A percentile compares a stretch with the other conserved stretches of the same genome.
Conservation (phyloP, 2,329 filamentous ascomycete genomes). For the Bipolaris oryzae region DNA sequence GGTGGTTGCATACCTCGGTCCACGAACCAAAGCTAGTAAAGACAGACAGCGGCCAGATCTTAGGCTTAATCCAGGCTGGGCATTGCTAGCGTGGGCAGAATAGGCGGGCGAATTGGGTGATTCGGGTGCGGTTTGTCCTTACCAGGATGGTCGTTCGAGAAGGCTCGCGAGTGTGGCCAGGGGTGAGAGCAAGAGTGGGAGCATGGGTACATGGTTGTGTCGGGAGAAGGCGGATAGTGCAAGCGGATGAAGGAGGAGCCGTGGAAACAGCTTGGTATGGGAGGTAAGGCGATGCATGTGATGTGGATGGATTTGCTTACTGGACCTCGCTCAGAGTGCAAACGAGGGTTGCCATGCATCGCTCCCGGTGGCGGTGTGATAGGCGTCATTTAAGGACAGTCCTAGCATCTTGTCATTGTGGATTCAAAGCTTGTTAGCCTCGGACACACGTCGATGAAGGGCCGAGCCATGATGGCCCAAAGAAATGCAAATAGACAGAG, state of each 20-base stretch:
- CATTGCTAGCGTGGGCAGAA: slow-evolving; percentile 7
- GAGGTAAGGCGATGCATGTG: slow-evolving; percentile 23
- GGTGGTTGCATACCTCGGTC: slow-evolving; percentile 2
- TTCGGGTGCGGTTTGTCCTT: slow-evolving; percentile 23
- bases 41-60: slow-evolving; percentile 28
- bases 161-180: slow-evolving; percentile 21
- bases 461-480: slow-evolving; percentile 22
- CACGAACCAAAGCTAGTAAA: slow-evolving; percentile 8
- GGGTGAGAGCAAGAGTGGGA: not conserved
- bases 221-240: slow-evolving; percentile 2
- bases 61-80: slow-evolving; percentile 43
- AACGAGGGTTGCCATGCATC: slow-evolving; percentile 22
- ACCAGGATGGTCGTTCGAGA: slow-evolving; percentile 38
- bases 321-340: slow-evolving; percentile 9
- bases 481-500: slow-evolving; percentile 12
- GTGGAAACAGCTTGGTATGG: slow-evolving; percentile 18
- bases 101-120: slow-evolving; percentile 32
- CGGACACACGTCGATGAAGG: slow-evolving; percentile 27
- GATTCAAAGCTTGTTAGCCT: slow-evolving; percentile 9
- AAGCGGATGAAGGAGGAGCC: slow-evolving; percentile 11
- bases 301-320: slow-evolving; percentile 27
- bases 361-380: slow-evolving; percentile 30
- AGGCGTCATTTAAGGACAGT: slow-evolving; percentile 7
- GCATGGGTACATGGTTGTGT: slow-evolving; percentile 18
- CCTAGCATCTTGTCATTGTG: slow-evolving; percentile 25